Percentiles rank a stretch among this genome's conserved stretches.
phyloP scores from a whole-genome alignment of 2,329 filamentous ascomycete species.

The Apiospora saccharicola region DNA sequence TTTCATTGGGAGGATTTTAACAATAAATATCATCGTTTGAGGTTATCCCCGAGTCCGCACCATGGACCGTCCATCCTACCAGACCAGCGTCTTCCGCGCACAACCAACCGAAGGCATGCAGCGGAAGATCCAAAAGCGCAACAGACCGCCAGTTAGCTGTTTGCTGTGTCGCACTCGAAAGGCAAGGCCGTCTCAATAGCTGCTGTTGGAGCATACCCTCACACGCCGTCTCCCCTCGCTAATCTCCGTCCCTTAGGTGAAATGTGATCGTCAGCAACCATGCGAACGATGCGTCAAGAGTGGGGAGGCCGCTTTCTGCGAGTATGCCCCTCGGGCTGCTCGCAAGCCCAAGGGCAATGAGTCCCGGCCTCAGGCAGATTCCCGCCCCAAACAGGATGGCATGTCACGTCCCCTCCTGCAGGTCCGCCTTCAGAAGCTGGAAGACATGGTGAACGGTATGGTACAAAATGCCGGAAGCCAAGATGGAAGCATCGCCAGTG shows the following conservation, averaged over 20 bases:
- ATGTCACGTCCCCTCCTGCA: constrained; percentile 44
- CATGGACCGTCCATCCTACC: constrained; percentile 43
- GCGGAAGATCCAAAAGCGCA: constrained; percentile 48
- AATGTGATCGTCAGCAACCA: constrained; percentile 50
- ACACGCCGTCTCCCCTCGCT: background rate
- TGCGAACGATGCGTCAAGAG: constrained; percentile 49
- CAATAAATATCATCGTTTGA: constrained; percentile 23
- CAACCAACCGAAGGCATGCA: constrained; percentile 43
- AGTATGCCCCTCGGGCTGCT: constrained; percentile 45
- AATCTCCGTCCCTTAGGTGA: constrained; percentile 36
- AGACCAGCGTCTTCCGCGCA: constrained; percentile 47
- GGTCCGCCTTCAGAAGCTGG: constrained; percentile 45
- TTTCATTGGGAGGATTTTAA: constrained; percentile 14
- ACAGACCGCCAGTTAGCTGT: constrained; percentile 46
- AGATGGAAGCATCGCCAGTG: constrained; percentile 14
- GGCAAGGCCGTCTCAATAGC: constrained; percentile 35
- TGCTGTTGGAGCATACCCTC: constrained; percentile 18
- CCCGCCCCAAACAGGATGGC: constrained; percentile 37
- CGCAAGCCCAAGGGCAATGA: constrained; percentile 42
- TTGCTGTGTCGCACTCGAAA: constrained; percentile 45
- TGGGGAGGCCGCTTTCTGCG: constrained; percentile 46
- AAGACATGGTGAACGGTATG: constrained; percentile 46
- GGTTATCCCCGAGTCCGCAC: constrained; percentile 36
- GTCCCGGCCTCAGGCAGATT: constrained; percentile 40
- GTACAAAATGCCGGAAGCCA: constrained; percentile 32